These are phyloP conservation scores for Saturnispora dispora DNA, from an alignment of 805 yeast species.

Conservation along the genomic window DNA sequence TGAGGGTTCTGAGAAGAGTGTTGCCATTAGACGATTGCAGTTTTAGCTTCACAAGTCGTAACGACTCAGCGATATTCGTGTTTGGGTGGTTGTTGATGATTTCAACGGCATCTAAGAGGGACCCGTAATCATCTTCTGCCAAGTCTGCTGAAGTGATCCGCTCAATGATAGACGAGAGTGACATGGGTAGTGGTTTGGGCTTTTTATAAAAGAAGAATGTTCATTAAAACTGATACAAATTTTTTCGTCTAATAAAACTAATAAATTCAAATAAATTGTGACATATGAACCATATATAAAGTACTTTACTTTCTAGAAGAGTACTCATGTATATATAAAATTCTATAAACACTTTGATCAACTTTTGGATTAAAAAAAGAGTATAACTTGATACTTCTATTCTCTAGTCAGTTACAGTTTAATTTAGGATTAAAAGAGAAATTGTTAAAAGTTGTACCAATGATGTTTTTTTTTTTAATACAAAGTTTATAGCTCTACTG, in stretches of 20 bases:
- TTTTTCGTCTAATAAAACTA: not conserved
- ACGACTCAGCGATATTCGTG: slow-evolving; percentile 39
- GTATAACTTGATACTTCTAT: too few species aligned
- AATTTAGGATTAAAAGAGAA: too few species aligned
- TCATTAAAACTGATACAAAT: not conserved
- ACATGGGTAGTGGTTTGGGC: not conserved
- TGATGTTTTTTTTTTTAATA: too few species aligned
- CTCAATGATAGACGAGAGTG: slow-evolving; percentile 16
- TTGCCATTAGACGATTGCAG: slow-evolving; percentile 51
- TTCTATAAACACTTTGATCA: too few species aligned
- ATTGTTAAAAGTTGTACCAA: too few species aligned
- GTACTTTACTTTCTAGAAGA: too few species aligned
- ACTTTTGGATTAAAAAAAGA: too few species aligned
- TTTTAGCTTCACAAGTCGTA: slow-evolving; percentile 38
- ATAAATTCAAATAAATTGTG: too few species aligned
- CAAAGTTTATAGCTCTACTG: too few species aligned
- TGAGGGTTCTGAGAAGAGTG: slow-evolving; percentile 49
- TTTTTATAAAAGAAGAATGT: not conserved
- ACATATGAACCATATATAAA: not conserved
- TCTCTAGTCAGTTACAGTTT: too few species aligned
- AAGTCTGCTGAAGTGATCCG: slow-evolving; percentile 59
- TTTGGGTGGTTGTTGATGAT: slow-evolving; percentile 53
- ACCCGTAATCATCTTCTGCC: slow-evolving; percentile 60
- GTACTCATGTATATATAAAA: too few species aligned
- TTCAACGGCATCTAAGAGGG: slow-evolving; percentile 58